Percentiles rank a stretch among this genome's conserved stretches.
phyloP scores from a whole-genome alignment of 78 protist genomes.

The Speleostelium caveatum region DNA sequence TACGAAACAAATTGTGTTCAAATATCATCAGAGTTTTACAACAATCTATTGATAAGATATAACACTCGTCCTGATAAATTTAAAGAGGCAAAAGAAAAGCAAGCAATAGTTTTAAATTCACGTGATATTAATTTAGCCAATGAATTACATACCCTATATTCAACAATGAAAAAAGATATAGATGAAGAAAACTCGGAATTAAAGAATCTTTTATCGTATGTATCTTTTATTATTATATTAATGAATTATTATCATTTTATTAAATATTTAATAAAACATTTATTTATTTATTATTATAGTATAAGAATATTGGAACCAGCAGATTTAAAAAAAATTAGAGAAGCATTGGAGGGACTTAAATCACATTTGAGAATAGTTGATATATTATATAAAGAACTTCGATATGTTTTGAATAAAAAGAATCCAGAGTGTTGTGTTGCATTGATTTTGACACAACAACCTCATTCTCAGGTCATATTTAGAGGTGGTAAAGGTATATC shows the following conservation, averaged over 20 bases:
- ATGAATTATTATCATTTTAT: too few relatives aligned
- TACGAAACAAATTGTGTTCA: slow-evolving; percentile 5
- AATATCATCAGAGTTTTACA: slow-evolving; percentile 49
- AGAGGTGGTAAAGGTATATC: slow-evolving; percentile 61
- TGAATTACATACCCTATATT: slow-evolving; percentile 43
- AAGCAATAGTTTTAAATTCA: slow-evolving; percentile 14
- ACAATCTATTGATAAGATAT: slow-evolving; percentile 34
- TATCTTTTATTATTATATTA: background rate
- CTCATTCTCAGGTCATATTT: slow-evolving; percentile 62
- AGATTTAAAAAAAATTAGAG: slow-evolving; percentile 52
- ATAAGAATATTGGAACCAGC: slow-evolving; percentile 45
- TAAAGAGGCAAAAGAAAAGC: slow-evolving; percentile 46
- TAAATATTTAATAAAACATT: background rate
- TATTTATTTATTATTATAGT: slow-evolving; percentile 2
- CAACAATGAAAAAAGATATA: slow-evolving; percentile 66
- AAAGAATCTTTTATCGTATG: slow-evolving; percentile 37
- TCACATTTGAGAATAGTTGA: slow-evolving; percentile 70
- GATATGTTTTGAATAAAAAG: slow-evolving; percentile 52
- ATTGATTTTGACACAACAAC: slow-evolving; percentile 46
- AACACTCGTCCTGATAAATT: slow-evolving; percentile 42
- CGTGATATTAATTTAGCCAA: background rate
- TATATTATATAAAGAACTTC: slow-evolving; percentile 44
- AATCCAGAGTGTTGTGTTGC: slow-evolving; percentile 77
- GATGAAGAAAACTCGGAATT: slow-evolving; percentile 71
- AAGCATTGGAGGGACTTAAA: slow-evolving; percentile 46